Evolutionary conservation across 2,329 filamentous ascomycete genomes (phyloP), one percentile per base, ranked within the genome.

Genomic region (Hymenotorrendiella dingleyae): DNA sequence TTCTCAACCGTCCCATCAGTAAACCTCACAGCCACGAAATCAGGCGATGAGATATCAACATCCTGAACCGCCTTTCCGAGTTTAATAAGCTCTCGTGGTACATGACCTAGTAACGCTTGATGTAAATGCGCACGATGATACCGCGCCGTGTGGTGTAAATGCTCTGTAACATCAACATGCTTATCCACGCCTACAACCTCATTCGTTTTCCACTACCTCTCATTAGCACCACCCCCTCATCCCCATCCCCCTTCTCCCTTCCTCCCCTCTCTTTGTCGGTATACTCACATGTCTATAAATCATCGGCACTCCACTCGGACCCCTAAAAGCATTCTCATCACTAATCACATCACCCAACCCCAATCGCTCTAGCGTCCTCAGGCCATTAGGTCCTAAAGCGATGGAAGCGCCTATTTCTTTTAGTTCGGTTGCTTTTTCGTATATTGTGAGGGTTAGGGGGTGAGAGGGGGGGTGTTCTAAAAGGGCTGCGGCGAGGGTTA

Each of bases 321-420:
- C 62, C 14, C 62, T 58, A 47, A 60, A 64, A 2, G 54, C 60
- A 28, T 65, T 51, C 5, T 59, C 55, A 23, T 62, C 59, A 19
- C 54, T 52, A 16, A 65, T 55, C 6, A 55, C 59, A 51, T 62
- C 57, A 1, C 58, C 28, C 9, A 67, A 49, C 12, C 62, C 64
- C 12, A 66, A 45, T 40, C 52, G 53, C 38, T 66, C 55, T 12
- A 67, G 53, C 9, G 62, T 62, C 37, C 56, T 52, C 37, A 67
- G 52, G 3, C 64, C 64, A 54, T 66, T 67, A 3, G 64, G 64
- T 1, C 62, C 61, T 9, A 67, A 43, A 5, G 62, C 62, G 16
- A 67, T 65, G 22, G 59, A 63, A 4, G 63, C 64, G 8, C 64
- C 64, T 10, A 67, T 61, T 43, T 66, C 64, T 38, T 54, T 57